Evolutionary conservation across 2,329 filamentous ascomycete species (phyloP).

Genomic region (Emmonsiellopsis sp.): DNA sequence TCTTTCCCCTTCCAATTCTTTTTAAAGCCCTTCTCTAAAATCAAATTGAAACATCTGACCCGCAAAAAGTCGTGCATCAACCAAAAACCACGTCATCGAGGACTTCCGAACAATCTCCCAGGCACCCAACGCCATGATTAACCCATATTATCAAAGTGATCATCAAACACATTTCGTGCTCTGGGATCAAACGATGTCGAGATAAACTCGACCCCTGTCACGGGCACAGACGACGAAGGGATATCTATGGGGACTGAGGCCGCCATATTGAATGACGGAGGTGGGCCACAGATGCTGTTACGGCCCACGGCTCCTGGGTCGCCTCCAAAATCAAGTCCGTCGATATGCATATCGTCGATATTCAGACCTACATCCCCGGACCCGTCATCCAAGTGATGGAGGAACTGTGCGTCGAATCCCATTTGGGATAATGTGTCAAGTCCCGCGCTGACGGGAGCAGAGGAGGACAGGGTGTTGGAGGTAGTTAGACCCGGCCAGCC

Average conservation of each 20-base stretch:
- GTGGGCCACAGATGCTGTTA: neutral
- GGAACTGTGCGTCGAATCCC: slow-evolving; percentile 29
- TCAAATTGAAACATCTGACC: too few species aligned
- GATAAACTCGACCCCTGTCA: neutral
- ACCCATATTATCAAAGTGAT: slow-evolving; percentile 1
- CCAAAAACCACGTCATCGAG: too few species aligned
- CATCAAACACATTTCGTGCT: slow-evolving; percentile 1
- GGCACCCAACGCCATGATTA: neutral
- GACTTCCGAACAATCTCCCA: neutral
- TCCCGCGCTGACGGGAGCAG: slow-evolving; percentile 20
- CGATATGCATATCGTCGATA: slow-evolving; percentile 20
- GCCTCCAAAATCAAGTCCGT: slow-evolving; percentile 5
- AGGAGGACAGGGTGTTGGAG: slow-evolving; percentile 17
- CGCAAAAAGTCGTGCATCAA: too few species aligned
- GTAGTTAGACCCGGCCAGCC: slow-evolving; percentile 7
- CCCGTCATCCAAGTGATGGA: slow-evolving; percentile 26
- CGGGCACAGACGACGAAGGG: neutral
- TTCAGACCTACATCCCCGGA: slow-evolving; percentile 26
- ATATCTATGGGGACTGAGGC: neutral
- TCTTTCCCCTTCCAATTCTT: too few species aligned
- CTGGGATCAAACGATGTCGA: neutral
- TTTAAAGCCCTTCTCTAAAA: too few species aligned
- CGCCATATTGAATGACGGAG: neutral
- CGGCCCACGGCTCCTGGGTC: neutral
- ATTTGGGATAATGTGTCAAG: slow-evolving; percentile 27